Conservation (phyloP, 768 basidiomycete species). For the Polyporus arcularius region DNA sequence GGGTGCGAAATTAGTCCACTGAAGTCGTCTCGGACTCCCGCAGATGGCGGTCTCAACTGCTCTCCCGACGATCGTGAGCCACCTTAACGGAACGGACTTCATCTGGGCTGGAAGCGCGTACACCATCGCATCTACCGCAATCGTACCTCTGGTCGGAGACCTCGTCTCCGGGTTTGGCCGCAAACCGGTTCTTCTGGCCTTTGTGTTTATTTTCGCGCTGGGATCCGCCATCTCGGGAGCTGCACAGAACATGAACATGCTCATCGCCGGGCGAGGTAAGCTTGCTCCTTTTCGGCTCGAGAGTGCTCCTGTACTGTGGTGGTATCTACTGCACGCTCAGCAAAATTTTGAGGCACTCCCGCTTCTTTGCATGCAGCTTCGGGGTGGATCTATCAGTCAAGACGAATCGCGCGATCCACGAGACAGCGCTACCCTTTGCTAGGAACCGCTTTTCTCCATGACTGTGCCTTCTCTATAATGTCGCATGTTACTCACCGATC, state of each 20-base stretch:
- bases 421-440: no score
- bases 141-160: slow-evolving; percentile 35
- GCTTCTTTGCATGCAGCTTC: no score
- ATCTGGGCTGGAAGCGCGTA: slow-evolving; percentile 33
- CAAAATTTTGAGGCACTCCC: no score
- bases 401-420: no score
- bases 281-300: no score
- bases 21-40: background rate
- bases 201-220: slow-evolving; percentile 36
- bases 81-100: slow-evolving; percentile 25
- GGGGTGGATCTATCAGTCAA: no score
- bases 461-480: background rate
- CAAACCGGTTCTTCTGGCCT: slow-evolving; percentile 31
- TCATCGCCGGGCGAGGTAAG: slow-evolving; percentile 39
- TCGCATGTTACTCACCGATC: background rate
- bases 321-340: no score
- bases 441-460: no score
- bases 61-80: slow-evolving; percentile 18
- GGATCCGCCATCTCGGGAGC: slow-evolving; percentile 44
- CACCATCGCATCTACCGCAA: slow-evolving; percentile 35
- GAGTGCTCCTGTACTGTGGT: no score
- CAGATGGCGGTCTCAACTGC: background rate
- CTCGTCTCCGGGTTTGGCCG: slow-evolving; percentile 38
- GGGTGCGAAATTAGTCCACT: background rate
- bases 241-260: slow-evolving; percentile 39